Percentiles rank a stretch among this genome's conserved stretches.
Evolutionary conservation across 768 basidiomycete species (phyloP).

Genomic region (Gelatoporia subvermispora): DNA sequence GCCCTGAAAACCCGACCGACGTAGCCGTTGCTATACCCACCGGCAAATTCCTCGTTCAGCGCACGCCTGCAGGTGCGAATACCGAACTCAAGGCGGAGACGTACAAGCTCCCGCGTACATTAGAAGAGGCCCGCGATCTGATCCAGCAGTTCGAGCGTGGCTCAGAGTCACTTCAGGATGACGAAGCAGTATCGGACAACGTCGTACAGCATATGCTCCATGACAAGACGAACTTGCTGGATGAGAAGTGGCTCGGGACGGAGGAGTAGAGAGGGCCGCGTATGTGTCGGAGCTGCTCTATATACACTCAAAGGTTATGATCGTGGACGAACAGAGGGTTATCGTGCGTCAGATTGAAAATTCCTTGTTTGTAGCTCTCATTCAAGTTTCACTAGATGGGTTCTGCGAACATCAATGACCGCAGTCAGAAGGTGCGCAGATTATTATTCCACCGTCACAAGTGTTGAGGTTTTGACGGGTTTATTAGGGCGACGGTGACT

Average conservation of each 20-base stretch:
- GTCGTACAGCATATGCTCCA: slow-evolving; percentile 78
- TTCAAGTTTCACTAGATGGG: slow-evolving; percentile 58
- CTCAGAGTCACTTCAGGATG: slow-evolving; percentile 46
- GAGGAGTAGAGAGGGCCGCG: slow-evolving; percentile 74
- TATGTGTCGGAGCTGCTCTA: slow-evolving; percentile 80
- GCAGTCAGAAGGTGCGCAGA: slow-evolving; percentile 60
- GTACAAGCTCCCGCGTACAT: slow-evolving; percentile 60
- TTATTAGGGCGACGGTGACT: slow-evolving; percentile 81
- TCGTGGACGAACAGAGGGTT: slow-evolving; percentile 86
- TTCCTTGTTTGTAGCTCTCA: neutral
- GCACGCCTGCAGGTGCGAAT: slow-evolving; percentile 30
- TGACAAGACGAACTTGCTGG: slow-evolving; percentile 53
- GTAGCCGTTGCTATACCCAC: slow-evolving; percentile 56
- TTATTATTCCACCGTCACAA: neutral
- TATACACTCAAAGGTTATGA: slow-evolving; percentile 89
- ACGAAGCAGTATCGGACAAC: slow-evolving; percentile 65
- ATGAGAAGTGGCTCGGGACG: slow-evolving; percentile 83
- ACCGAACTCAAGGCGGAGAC: slow-evolving; percentile 50
- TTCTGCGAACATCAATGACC: slow-evolving; percentile 89
- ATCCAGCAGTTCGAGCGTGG: slow-evolving; percentile 69
- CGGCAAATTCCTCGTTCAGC: slow-evolving; percentile 43
- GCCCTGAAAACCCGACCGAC: slow-evolving; percentile 36
- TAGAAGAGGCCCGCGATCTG: slow-evolving; percentile 64
- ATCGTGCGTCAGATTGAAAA: slow-evolving; percentile 80
- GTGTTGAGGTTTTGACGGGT: slow-evolving; percentile 2